phyloP scores from a whole-genome alignment of 2,329 filamentous ascomycete species.

The Aspergillus sp. region DNA sequence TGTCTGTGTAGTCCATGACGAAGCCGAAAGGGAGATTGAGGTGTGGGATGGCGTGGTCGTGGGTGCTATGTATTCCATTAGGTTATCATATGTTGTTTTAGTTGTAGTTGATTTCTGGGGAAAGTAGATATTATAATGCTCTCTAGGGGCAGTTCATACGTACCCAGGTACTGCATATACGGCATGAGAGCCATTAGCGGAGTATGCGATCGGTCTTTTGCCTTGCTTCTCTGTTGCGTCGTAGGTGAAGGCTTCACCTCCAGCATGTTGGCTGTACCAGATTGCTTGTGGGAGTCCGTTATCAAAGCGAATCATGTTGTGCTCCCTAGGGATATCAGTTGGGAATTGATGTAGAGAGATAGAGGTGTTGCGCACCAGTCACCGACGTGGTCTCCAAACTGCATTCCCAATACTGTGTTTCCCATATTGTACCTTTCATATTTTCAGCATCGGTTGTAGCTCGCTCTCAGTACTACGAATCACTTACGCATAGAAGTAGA shows the following conservation, averaged over 20 bases:
- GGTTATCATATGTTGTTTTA: background rate
- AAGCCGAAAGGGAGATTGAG: conserved; percentile 58
- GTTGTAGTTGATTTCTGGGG: background rate
- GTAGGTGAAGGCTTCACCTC: conserved; percentile 66
- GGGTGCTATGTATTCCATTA: conserved; percentile 42
- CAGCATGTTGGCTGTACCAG: conserved; percentile 65
- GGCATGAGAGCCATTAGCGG: conserved; percentile 64
- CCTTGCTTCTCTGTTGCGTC: conserved; percentile 56
- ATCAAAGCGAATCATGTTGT: conserved; percentile 67
- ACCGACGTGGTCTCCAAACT: conserved; percentile 64
- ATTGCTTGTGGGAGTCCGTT: conserved; percentile 57
- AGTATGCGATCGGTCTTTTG: conserved; percentile 59
- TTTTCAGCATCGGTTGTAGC: background rate
- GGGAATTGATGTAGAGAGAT: background rate
- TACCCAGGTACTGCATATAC: conserved; percentile 61
- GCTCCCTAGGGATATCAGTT: conserved; percentile 51
- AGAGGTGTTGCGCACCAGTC: conserved; percentile 53
- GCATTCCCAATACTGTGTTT: conserved; percentile 51
- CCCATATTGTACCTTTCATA: conserved; percentile 53
- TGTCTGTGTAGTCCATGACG: conserved; percentile 58
- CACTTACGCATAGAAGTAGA: conserved; percentile 60
- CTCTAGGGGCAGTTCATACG: background rate
- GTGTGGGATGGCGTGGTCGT: conserved; percentile 66
- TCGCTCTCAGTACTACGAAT: background rate
- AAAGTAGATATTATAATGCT: background rate